A percentile compares a stretch with the other conserved stretches of the same genome.
Evolutionary conservation across 2,329 filamentous ascomycete genomes (phyloP).

Genomic region (Daldinia sp.): DNA sequence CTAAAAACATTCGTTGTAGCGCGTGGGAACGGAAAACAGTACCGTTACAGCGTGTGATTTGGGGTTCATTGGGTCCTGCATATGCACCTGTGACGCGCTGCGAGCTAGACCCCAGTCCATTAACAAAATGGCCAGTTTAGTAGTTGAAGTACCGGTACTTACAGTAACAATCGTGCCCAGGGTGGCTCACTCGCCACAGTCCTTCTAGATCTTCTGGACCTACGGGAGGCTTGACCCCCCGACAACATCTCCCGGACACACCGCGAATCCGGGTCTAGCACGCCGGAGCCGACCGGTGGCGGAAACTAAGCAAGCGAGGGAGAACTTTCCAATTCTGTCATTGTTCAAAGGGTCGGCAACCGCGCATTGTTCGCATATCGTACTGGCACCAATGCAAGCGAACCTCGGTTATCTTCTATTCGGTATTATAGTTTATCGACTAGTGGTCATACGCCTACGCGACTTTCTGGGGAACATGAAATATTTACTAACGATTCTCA

Average conservation of each 20-base stretch:
- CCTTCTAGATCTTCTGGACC: constrained; percentile 31
- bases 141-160: constrained; percentile 36
- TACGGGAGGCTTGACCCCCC: constrained; percentile 37
- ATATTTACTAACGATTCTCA: constrained; percentile 9
- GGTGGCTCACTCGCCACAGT: constrained; percentile 35
- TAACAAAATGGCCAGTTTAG: constrained; percentile 12
- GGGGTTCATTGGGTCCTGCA: constrained; percentile 30
- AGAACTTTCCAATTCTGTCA: neutral
- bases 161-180: constrained; percentile 9
- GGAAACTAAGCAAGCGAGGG: constrained; percentile 5
- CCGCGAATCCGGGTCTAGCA: constrained; percentile 12
- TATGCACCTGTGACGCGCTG: constrained; percentile 33
- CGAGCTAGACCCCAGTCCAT: constrained; percentile 14
- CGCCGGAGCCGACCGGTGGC: constrained; percentile 24
- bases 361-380: constrained; percentile 1
- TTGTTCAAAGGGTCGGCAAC: neutral
- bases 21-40: constrained; percentile 14
- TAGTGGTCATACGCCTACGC: constrained; percentile 24
- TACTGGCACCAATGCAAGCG: constrained; percentile 3
- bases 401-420: constrained; percentile 21
- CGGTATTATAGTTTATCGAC: constrained; percentile 21
- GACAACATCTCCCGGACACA: constrained; percentile 18
- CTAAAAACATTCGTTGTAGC: constrained; percentile 15
- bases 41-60: constrained; percentile 24
- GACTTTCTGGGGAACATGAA: constrained; percentile 22